phyloP scores from a whole-genome alignment of 2,329 filamentous ascomycete species.

The Phoma sp. region DNA sequence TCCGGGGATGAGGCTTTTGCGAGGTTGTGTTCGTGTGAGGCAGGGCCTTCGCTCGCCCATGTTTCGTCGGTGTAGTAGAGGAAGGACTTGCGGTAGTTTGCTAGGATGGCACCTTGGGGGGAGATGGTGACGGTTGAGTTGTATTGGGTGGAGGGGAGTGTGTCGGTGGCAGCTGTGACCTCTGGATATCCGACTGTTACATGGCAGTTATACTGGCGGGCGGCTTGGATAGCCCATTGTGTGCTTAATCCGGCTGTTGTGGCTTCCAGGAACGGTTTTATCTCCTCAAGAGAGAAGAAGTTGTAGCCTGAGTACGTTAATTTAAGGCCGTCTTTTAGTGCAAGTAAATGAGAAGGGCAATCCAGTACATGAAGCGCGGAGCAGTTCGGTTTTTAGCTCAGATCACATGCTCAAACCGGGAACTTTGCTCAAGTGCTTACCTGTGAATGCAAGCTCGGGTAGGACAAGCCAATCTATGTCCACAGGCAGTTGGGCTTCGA shows the following conservation, averaged over 20 bases:
- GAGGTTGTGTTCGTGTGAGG: conserved; percentile 28
- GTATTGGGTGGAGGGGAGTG: conserved; percentile 53
- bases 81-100: conserved; percentile 69
- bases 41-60: conserved; percentile 63
- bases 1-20: conserved; percentile 27
- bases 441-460: conserved; percentile 77
- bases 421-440: conserved; percentile 50
- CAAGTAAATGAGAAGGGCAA: background rate
- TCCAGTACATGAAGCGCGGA: background rate
- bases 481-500: conserved; percentile 50
- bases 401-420: conserved; percentile 1
- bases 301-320: conserved; percentile 68
- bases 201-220: conserved; percentile 69
- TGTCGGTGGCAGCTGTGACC: conserved; percentile 34
- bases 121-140: conserved; percentile 66
- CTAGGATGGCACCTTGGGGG: conserved; percentile 60
- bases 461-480: conserved; percentile 73
- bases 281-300: conserved; percentile 72
- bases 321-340: background rate
- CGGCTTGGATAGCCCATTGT: conserved; percentile 72
- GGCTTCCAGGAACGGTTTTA: conserved; percentile 72
- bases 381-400: background rate
- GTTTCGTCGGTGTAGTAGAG: conserved; percentile 72
- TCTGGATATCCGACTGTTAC: conserved; percentile 80
- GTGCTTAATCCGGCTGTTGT: conserved; percentile 70